phyloP scores from a whole-genome alignment of 108 stramenopile genomes.

The Mediolabrus comicus region DNA sequence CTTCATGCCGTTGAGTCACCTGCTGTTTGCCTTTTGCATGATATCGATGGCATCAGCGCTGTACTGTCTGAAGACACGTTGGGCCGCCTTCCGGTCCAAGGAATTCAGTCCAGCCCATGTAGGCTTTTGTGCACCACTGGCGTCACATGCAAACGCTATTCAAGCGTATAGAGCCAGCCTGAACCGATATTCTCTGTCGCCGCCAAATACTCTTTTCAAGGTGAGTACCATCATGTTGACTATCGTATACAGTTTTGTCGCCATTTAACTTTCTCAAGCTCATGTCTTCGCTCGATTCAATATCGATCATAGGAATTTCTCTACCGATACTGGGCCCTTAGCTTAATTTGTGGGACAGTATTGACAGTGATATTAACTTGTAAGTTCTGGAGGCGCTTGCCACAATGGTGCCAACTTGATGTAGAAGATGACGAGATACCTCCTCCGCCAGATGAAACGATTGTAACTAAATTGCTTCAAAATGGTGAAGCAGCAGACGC shows the following conservation, averaged over 20 bases:
- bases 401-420: constrained; percentile 39
- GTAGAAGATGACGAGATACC: constrained; percentile 49
- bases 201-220: constrained; percentile 25
- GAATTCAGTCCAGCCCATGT: constrained; percentile 49
- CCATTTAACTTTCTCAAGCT: not conserved
- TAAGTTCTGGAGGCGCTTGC: constrained; percentile 30
- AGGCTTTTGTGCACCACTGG: constrained; percentile 38
- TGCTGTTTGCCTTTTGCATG: constrained; percentile 34
- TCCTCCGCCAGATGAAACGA: constrained; percentile 43
- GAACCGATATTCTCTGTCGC: constrained; percentile 22
- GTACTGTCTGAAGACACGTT: constrained; percentile 24
- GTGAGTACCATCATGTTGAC: constrained; percentile 2
- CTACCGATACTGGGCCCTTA: constrained; percentile 37
- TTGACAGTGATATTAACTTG: constrained; percentile 29
- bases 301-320: constrained; percentile 12
- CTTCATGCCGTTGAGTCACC: constrained; percentile 36
- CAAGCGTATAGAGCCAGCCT: constrained; percentile 41
- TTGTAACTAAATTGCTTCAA: constrained; percentile 34
- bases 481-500: constrained; percentile 39
- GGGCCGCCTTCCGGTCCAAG: constrained; percentile 28
- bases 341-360: constrained; percentile 35
- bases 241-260: not conserved
- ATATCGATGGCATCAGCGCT: constrained; percentile 37
- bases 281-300: not conserved
- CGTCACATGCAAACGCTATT: constrained; percentile 42